These are phyloP conservation scores for Phytomonas francai DNA, from an alignment of 208 protist genomes.

Conservation along the genomic window DNA sequence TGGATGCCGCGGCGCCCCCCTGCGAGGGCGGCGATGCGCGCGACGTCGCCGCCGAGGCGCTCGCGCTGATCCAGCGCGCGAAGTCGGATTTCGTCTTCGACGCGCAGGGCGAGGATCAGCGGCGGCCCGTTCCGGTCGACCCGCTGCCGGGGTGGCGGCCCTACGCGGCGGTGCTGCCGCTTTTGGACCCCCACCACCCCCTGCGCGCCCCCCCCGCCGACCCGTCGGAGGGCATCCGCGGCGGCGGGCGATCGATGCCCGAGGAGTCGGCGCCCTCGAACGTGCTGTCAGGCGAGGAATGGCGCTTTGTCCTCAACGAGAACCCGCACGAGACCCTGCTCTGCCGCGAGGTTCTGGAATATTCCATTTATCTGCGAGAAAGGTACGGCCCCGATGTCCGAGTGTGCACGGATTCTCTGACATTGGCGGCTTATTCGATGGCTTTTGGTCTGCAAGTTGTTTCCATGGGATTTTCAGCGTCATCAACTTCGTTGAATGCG, in stretches of 20 bases:
- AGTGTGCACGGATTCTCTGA: constrained; percentile 60
- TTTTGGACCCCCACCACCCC: constrained; percentile 13
- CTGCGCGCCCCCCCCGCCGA: not conserved
- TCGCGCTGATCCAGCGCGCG: constrained; percentile 43
- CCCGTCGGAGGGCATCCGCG: not conserved
- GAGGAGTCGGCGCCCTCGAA: not conserved
- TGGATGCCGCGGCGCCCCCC: not conserved
- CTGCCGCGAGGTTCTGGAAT: constrained; percentile 34
- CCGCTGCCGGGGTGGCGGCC: constrained; percentile 26
- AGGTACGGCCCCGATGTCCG: constrained; percentile 25
- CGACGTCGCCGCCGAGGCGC: constrained; percentile 34
- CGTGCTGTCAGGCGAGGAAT: constrained; percentile 7
- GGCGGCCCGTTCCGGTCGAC: constrained; percentile 20
- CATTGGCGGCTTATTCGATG: constrained; percentile 58
- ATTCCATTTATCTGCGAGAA: constrained; percentile 30
- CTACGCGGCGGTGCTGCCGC: constrained; percentile 22
- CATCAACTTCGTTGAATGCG: not conserved
- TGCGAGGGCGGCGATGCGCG: constrained; percentile 5
- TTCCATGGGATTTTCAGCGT: constrained; percentile 24
- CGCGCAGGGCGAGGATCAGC: constrained; percentile 45
- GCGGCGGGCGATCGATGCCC: not conserved
- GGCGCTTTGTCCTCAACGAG: constrained; percentile 34
- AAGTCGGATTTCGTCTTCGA: constrained; percentile 56
- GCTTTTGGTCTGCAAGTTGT: constrained; percentile 50
- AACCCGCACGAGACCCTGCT: constrained; percentile 36